Conservation (phyloP, 140 eudicot genomes). For the Bidens hawaiensis region DNA sequence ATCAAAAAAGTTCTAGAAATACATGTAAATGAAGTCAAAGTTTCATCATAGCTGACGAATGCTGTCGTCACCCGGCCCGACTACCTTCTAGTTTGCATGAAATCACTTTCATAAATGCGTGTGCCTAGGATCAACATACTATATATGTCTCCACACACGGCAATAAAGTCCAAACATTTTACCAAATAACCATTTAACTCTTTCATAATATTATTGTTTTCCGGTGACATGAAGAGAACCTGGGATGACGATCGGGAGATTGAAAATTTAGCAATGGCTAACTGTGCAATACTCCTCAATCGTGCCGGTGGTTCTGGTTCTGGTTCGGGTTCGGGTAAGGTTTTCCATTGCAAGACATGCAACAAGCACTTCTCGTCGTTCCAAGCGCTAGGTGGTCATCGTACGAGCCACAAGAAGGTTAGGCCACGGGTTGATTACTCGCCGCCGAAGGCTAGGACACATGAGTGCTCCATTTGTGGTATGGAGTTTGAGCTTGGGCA, state of each 20-base stretch:
- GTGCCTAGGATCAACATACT: background rate
- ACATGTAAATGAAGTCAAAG: background rate
- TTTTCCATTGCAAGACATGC: slow-evolving; percentile 43
- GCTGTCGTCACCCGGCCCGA: background rate
- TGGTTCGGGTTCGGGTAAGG: slow-evolving; percentile 8
- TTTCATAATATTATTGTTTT: too few relatives aligned
- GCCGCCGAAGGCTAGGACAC: slow-evolving; percentile 24
- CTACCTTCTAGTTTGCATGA: background rate
- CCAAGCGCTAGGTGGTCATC: slow-evolving; percentile 58
- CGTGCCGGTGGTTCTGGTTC: slow-evolving; percentile 8
- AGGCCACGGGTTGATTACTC: slow-evolving; percentile 4
- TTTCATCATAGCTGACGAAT: slow-evolving; percentile 24
- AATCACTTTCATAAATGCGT: background rate
- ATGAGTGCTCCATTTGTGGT: slow-evolving; percentile 50
- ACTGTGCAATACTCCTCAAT: slow-evolving; percentile 30
- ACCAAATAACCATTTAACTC: background rate
- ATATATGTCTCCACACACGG: background rate
- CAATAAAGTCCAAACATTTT: background rate
- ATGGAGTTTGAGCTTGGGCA: slow-evolving; percentile 40
- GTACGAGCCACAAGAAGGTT: slow-evolving; percentile 42
- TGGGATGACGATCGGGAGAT: slow-evolving; percentile 31
- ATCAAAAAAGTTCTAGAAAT: slow-evolving; percentile 30
- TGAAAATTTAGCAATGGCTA: slow-evolving; percentile 39
- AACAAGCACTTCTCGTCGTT: slow-evolving; percentile 39
- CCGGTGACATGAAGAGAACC: slow-evolving; percentile 25